Evolutionary conservation across 305 asterid genomes (phyloP).

Genomic region (Lippia alba): DNA sequence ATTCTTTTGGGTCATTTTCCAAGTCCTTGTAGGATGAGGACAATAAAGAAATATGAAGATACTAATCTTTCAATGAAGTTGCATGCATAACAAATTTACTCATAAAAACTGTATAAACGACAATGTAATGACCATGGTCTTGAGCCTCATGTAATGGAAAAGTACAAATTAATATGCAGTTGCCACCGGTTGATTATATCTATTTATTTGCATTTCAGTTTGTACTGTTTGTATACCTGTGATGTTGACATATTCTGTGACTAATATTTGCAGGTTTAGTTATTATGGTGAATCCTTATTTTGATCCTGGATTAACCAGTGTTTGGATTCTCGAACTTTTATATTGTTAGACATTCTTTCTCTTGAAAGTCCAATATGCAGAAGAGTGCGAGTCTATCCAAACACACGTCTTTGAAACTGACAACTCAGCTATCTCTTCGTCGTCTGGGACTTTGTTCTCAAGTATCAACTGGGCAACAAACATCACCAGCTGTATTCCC

Average conservation of each 20-base stretch:
- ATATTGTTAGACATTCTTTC: slow-evolving; percentile 39
- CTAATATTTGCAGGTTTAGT: slow-evolving; percentile 47
- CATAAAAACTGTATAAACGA: background rate
- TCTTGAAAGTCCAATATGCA: slow-evolving; percentile 58
- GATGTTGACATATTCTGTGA: slow-evolving; percentile 29
- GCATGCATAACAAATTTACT: slow-evolving; percentile 14
- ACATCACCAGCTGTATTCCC: slow-evolving; percentile 89
- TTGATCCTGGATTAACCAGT: slow-evolving; percentile 39
- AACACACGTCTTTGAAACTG: slow-evolving; percentile 73
- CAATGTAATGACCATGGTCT: slow-evolving; percentile 4
- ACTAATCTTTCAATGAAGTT: slow-evolving; percentile 1
- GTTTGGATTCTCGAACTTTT: slow-evolving; percentile 31
- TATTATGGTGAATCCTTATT: slow-evolving; percentile 39
- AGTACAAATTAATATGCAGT: background rate
- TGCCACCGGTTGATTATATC: slow-evolving; percentile 5
- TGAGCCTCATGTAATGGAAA: slow-evolving; percentile 3
- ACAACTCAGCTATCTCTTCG: slow-evolving; percentile 89
- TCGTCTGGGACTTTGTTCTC: slow-evolving; percentile 88
- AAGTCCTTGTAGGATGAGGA: slow-evolving; percentile 3
- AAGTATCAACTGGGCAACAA: slow-evolving; percentile 78
- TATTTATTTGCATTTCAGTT: slow-evolving; percentile 22
- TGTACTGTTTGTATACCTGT: slow-evolving; percentile 14
- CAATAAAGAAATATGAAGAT: slow-evolving; percentile 4
- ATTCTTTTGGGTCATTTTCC: background rate
- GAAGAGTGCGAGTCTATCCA: slow-evolving; percentile 74